Percentiles rank a stretch among this genome's conserved stretches.
Evolutionary conservation across 805 yeast species (phyloP).

Genomic region (Teunomyces atbi): DNA sequence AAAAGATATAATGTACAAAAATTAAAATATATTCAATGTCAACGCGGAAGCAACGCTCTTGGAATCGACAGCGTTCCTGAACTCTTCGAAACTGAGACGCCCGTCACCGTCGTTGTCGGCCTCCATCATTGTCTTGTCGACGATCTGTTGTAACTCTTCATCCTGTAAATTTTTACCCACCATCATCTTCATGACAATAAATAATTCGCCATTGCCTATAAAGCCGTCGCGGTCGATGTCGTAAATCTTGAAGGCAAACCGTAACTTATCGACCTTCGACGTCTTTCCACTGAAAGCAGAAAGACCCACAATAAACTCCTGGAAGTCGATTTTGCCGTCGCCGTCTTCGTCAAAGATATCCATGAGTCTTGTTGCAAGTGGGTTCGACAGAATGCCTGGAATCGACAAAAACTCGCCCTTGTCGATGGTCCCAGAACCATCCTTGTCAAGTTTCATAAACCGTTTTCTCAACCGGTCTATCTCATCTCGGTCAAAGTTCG

Average conservation of each 20-base stretch:
- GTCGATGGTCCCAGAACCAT: slow-evolving; percentile 89
- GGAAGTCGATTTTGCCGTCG: slow-evolving; percentile 91
- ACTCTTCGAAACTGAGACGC: slow-evolving; percentile 80
- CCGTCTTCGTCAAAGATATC: slow-evolving; percentile 94
- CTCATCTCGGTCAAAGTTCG: slow-evolving; percentile 86
- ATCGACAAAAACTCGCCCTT: slow-evolving; percentile 86
- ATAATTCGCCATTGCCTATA: slow-evolving; percentile 93
- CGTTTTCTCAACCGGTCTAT: slow-evolving; percentile 87
- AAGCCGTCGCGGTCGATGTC: slow-evolving; percentile 95
- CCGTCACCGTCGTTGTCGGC: slow-evolving; percentile 90
- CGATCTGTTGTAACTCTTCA: slow-evolving; percentile 88
- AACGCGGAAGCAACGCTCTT: slow-evolving; percentile 59
- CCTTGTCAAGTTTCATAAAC: slow-evolving; percentile 92
- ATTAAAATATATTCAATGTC: slow-evolving; percentile 49
- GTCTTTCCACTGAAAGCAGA: slow-evolving; percentile 88
- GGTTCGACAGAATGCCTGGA: slow-evolving; percentile 90
- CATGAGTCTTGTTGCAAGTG: slow-evolving; percentile 84
- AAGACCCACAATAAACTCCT: slow-evolving; percentile 84
- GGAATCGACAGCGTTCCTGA: slow-evolving; percentile 61
- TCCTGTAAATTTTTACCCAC: slow-evolving; percentile 89
- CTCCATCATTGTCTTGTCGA: slow-evolving; percentile 95
- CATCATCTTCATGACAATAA: slow-evolving; percentile 91
- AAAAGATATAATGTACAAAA: background rate
- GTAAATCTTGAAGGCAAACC: slow-evolving; percentile 88
- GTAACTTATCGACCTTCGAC: slow-evolving; percentile 73